Percentiles rank a stretch among this genome's conserved stretches.
phyloP scores from a whole-genome alignment of 1,284 basidiomycete genomes.

The Stygiomarasmius scandens region DNA sequence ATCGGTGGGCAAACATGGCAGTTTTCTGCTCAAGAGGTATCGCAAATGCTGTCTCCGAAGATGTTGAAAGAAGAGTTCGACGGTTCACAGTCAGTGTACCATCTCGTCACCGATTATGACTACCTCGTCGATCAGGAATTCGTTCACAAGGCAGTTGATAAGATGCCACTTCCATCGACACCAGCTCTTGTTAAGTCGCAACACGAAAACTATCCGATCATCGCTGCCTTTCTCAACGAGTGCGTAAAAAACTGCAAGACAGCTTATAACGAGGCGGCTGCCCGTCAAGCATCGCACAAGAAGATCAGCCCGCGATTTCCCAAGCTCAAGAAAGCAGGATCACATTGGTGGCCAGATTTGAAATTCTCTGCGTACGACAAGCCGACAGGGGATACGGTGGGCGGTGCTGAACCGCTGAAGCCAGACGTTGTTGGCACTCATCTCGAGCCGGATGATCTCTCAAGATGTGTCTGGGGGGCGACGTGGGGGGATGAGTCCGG shows the following conservation, averaged over 20 bases:
- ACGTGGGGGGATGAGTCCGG: too few relatives aligned
- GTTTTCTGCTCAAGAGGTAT: background rate
- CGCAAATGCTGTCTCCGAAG: background rate
- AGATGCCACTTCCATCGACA: too few relatives aligned
- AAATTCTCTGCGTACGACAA: background rate
- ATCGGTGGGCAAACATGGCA: background rate
- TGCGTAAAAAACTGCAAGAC: too few relatives aligned
- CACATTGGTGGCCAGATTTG: background rate
- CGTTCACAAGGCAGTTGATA: background rate
- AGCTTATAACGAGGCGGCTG: too few relatives aligned
- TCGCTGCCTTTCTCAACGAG: too few relatives aligned
- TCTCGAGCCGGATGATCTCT: too few relatives aligned
- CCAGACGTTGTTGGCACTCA: too few relatives aligned
- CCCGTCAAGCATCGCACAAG: background rate
- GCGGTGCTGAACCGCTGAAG: too few relatives aligned
- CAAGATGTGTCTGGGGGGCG: too few relatives aligned
- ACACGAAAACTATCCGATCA: too few relatives aligned
- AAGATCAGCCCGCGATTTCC: background rate
- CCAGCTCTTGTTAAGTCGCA: too few relatives aligned
- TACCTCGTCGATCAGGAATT: background rate
- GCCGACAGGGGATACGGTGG: background rate
- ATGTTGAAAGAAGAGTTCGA: background rate
- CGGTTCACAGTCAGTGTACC: background rate
- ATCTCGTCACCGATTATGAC: background rate
- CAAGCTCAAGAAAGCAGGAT: background rate